phyloP scores from a whole-genome alignment of 2,329 filamentous ascomycete species.

The Aspergillus proliferans region DNA sequence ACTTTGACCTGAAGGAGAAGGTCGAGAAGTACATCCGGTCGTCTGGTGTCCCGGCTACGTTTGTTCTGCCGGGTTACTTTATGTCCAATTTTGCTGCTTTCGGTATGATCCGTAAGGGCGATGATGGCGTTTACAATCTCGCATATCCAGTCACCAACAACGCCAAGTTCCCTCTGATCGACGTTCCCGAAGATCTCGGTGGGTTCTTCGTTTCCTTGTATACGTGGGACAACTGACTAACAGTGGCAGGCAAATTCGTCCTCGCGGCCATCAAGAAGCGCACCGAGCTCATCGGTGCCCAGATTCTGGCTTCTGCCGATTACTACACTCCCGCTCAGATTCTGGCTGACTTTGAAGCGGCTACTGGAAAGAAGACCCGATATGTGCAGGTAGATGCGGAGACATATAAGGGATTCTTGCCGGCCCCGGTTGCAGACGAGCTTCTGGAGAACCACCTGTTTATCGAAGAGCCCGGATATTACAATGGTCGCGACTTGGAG shows the following conservation, averaged over 20 bases:
- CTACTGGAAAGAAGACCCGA: constrained; percentile 34
- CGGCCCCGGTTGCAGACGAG: constrained; percentile 35
- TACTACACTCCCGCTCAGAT: constrained; percentile 38
- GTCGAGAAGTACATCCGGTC: constrained; percentile 34
- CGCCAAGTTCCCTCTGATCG: constrained; percentile 40
- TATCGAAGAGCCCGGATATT: constrained; percentile 50
- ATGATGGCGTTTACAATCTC: constrained; percentile 21
- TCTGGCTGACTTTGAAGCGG: constrained; percentile 32
- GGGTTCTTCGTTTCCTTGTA: not conserved
- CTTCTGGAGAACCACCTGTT: constrained; percentile 50
- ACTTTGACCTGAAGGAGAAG: constrained; percentile 40
- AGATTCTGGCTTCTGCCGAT: constrained; percentile 39
- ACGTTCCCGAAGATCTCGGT: constrained; percentile 26
- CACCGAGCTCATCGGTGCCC: constrained; percentile 39
- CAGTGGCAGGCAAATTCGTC: constrained; percentile 18
- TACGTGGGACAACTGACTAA: not conserved
- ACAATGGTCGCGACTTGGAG: constrained; percentile 10
- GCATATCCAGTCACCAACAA: constrained; percentile 21
- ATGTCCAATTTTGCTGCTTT: constrained; percentile 37
- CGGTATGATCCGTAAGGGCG: constrained; percentile 22
- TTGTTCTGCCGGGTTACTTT: constrained; percentile 39
- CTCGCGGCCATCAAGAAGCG: constrained; percentile 32
- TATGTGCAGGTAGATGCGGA: constrained; percentile 17
- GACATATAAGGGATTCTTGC: constrained; percentile 20
- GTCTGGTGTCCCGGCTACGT: constrained; percentile 31